phyloP scores from a whole-genome alignment of 23 red algal genomes.

The Chondrus crispus region DNA sequence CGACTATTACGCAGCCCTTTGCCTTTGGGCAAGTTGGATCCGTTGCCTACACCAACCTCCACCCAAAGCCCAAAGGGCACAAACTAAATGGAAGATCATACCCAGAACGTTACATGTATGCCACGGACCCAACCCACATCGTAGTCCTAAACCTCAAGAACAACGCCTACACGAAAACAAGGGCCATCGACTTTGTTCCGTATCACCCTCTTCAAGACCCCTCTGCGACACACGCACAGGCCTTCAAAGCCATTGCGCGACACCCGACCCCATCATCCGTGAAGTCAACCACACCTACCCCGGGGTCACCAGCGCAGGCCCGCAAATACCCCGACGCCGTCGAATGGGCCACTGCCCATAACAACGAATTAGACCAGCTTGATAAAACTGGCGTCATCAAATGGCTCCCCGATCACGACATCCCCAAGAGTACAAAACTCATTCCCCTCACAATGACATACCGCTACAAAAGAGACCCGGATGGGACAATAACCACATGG shows the following conservation, averaged over 20 bases:
- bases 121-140: not conserved
- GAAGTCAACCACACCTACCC: not conserved
- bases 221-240: too few species aligned
- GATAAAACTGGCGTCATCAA: not conserved
- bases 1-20: not conserved
- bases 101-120: not conserved
- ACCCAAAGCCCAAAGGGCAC: not conserved
- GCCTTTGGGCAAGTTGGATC: not conserved
- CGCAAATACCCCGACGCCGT: not conserved
- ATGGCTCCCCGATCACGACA: not conserved
- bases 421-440: not conserved
- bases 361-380: not conserved
- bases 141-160: not conserved
- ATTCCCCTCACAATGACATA: not conserved
- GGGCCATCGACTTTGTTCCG: conserved; percentile 5
- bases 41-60: not conserved
- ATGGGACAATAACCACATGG: not conserved
- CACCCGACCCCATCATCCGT: too few species aligned
- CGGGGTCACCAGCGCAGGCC: not conserved
- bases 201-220: not conserved
- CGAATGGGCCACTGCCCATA: not conserved
- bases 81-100: not conserved
- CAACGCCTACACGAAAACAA: not conserved
- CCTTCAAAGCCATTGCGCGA: too few species aligned
- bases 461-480: not conserved